These are phyloP conservation scores for Mycena latifolia DNA, from an alignment of 768 basidiomycete genomes.

Conservation along the genomic window DNA sequence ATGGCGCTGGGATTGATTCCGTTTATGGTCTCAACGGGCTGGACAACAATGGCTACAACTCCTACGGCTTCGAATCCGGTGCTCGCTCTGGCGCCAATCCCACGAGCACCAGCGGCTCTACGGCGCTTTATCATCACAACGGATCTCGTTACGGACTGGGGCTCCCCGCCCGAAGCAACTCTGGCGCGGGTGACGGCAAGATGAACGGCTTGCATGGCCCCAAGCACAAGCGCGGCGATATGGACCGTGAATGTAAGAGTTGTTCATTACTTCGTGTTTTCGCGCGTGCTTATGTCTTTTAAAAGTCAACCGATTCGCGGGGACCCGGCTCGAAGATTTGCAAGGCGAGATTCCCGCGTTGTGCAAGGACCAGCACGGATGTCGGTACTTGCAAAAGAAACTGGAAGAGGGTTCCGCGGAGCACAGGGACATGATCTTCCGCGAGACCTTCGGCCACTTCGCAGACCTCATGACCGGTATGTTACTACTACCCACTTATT, in stretches of 20 bases:
- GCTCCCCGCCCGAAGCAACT: conserved; percentile 63
- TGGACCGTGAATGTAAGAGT: conserved; percentile 84
- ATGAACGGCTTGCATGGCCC: conserved; percentile 93
- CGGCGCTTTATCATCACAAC: conserved; percentile 83
- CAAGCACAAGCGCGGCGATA: conserved; percentile 94
- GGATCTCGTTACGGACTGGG: conserved; percentile 83
- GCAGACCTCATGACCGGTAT: conserved; percentile 97
- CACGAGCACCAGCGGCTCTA: conserved; percentile 69
- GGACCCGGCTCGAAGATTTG: conserved; percentile 94
- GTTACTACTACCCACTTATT: conserved; percentile 30
- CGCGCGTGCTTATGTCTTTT: conserved; percentile 23
- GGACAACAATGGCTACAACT: conserved; percentile 66
- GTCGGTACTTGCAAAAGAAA: conserved; percentile 98
- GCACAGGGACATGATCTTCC: conserved; percentile 99
- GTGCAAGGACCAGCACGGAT: conserved; percentile 99
- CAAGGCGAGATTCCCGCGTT: conserved; percentile 93
- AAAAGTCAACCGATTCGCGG: conserved; percentile 95
- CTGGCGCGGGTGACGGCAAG: conserved; percentile 72
- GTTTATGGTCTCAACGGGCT: conserved; percentile 64
- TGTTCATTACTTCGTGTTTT: neutral
- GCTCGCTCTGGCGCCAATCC: conserved; percentile 51
- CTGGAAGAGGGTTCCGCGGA: conserved; percentile 95
- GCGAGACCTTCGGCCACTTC: conserved; percentile 97
- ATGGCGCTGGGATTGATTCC: conserved; percentile 62
- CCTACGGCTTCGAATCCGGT: conserved; percentile 68